Conservation (phyloP, 495 filamentous ascomycete species). For the Aspergillus haitiensis region DNA sequence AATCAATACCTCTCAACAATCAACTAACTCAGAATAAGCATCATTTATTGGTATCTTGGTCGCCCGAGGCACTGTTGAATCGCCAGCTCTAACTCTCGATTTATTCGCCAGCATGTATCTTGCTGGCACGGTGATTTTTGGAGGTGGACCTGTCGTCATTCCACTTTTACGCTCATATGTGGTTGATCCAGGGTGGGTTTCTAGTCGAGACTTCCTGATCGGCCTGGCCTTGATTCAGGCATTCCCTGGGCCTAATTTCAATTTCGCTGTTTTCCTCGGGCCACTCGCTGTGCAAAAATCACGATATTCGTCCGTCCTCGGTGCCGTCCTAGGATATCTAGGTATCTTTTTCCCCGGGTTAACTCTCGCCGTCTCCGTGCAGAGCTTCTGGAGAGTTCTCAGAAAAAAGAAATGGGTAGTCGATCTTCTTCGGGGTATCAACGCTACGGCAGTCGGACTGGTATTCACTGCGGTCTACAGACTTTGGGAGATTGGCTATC, state of each 20-base stretch:
- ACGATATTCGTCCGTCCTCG: slow-evolving; percentile 43
- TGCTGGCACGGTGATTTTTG: slow-evolving; percentile 87
- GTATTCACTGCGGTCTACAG: slow-evolving; percentile 87
- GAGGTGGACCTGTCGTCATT: slow-evolving; percentile 83
- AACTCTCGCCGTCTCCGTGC: slow-evolving; percentile 61
- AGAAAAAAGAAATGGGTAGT: slow-evolving; percentile 55
- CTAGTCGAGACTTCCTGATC: slow-evolving; percentile 75
- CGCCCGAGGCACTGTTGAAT: slow-evolving; percentile 49
- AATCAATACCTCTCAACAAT: background rate
- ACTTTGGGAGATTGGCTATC: slow-evolving; percentile 75
- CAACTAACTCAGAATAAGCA: slow-evolving; percentile 18
- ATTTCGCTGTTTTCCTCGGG: slow-evolving; percentile 80
- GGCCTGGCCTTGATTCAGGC: slow-evolving; percentile 81
- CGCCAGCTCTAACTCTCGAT: slow-evolving; percentile 51
- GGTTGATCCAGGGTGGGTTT: slow-evolving; percentile 78
- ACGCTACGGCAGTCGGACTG: slow-evolving; percentile 74
- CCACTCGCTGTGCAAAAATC: slow-evolving; percentile 52
- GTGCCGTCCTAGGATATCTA: slow-evolving; percentile 64
- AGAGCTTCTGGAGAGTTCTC: slow-evolving; percentile 67
- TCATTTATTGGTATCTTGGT: slow-evolving; percentile 64
- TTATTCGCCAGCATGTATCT: slow-evolving; percentile 83
- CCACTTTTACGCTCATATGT: slow-evolving; percentile 78
- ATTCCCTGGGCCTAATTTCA: slow-evolving; percentile 87
- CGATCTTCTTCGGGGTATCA: slow-evolving; percentile 63
- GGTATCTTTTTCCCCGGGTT: slow-evolving; percentile 76